Evolutionary conservation across 2,329 filamentous ascomycete genomes (phyloP).

Genomic region (Xylaria sp.): DNA sequence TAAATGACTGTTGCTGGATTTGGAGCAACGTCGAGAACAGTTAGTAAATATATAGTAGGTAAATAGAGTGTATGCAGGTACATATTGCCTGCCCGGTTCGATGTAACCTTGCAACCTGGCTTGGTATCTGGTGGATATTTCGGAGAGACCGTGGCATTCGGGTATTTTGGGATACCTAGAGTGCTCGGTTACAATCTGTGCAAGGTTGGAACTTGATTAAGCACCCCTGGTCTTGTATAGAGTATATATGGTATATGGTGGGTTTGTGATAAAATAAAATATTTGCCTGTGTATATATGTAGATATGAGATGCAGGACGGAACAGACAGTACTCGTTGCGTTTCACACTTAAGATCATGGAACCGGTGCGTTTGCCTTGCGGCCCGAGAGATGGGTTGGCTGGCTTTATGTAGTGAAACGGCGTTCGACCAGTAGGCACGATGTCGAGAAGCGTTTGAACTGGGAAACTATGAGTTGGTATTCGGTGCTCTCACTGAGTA

Average conservation of each 20-base stretch:
- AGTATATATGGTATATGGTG: background rate
- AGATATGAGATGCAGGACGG: background rate
- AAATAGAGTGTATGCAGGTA: constrained; percentile 9
- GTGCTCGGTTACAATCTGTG: background rate
- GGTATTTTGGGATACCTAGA: background rate
- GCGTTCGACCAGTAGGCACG: background rate
- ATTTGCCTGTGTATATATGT: background rate
- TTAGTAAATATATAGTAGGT: background rate
- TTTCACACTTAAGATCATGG: background rate
- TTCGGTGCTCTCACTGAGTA: too few species aligned
- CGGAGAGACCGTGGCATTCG: background rate
- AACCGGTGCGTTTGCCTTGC: background rate
- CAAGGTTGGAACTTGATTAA: too few species aligned
- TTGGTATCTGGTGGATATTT: background rate
- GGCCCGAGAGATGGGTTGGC: too few species aligned
- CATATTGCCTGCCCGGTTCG: background rate
- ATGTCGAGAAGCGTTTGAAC: background rate
- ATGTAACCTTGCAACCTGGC: background rate
- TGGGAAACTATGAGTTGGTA: too few species aligned
- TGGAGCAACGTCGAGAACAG: background rate
- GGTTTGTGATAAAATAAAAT: background rate
- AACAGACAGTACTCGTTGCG: too few species aligned
- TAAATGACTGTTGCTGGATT: background rate
- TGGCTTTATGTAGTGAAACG: background rate
- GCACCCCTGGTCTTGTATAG: too few species aligned